Base-by-base conservation (phyloP, 2,329 filamentous ascomycete genomes). In the Alternaria consortialis region DNA sequence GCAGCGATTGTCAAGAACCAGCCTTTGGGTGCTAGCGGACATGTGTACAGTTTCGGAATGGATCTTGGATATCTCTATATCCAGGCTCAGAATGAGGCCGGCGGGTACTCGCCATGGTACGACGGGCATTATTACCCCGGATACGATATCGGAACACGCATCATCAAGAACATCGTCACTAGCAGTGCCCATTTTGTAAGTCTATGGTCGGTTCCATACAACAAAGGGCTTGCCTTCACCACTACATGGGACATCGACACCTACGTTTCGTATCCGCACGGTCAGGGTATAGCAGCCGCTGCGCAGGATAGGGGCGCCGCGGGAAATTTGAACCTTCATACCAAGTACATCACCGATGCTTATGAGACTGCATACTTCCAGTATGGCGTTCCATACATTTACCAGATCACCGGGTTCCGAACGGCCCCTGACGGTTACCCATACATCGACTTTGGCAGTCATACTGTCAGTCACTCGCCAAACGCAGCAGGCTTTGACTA, bases 221-320 rank as follows among this genome's bases (percentile, higher is more conserved):
- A 60, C 34, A 60, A 60, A 34, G 58, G 58, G 7, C 58, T 60
- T 3, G 58, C 46, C 7, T 60, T 60, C 34, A 60, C 58, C 6
- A 60, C 58, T 27, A 60, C 58, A 1, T 60, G 58, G 58, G 58
- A 60, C 5, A 60, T 60, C 8, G 58, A 60, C 12, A 60, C 58
- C 12, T 60, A 60, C 32, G 58, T 60, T 32, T 60, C 58, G 8
- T 60, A 60, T 12, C 58, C 58, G 0, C 58, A 60, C n/a, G 58
- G 58, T 5, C 58, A 60, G 32, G 58, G 58, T 15, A 60, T 60
- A 8, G 58, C 58, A 20, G 58, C 58, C 8, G 58, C 58, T 9
- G 58, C 58, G 27, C 58, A 60, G n/a, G 58, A 60, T 2, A 39
- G 58, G 23, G 58, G 58, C 7, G 58, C 58, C 4, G 40, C 58